These are phyloP conservation scores for Boletus sp. DNA, from an alignment of 1,284 basidiomycete species.

Conservation along the genomic window DNA sequence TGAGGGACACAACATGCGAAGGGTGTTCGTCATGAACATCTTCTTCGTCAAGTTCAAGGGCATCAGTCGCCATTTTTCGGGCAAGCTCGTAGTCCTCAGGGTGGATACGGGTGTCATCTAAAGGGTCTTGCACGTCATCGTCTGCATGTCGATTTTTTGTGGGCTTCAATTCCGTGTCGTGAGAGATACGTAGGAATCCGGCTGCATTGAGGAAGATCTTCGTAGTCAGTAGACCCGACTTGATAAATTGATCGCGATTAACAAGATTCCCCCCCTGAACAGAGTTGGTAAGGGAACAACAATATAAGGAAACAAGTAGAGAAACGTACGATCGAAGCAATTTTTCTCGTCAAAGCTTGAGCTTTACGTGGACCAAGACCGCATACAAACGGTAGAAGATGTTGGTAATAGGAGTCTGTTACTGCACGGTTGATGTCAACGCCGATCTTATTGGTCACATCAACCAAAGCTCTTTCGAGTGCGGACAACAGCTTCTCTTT, in stretches of 20 bases:
- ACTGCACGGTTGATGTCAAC: constrained; percentile 95
- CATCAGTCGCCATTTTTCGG: constrained; percentile 97
- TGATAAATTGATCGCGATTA: constrained; percentile 84
- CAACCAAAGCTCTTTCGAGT: constrained; percentile 86
- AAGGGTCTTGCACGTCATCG: constrained; percentile 77
- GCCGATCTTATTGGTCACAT: constrained; percentile 87
- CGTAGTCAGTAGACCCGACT: constrained; percentile 73
- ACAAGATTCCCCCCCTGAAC: constrained; percentile 75
- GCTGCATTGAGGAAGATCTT: constrained; percentile 89
- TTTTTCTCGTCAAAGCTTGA: constrained; percentile 79
- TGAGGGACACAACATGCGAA: constrained; percentile 78
- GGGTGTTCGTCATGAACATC: constrained; percentile 89
- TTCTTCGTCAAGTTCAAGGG: constrained; percentile 92
- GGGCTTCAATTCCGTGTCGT: constrained; percentile 59
- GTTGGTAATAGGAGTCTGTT: constrained; percentile 82
- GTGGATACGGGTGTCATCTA: constrained; percentile 96
- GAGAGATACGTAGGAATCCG: constrained; percentile 85
- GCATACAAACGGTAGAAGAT: constrained; percentile 86
- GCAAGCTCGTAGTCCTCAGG: constrained; percentile 98
- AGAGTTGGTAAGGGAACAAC: constrained; percentile 7
- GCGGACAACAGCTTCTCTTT: constrained; percentile 79
- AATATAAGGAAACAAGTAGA: constrained; percentile 5
- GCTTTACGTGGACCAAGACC: constrained; percentile 96
- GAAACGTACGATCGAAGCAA: constrained; percentile 60
- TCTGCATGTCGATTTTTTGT: constrained; percentile 68